A percentile compares a stretch with the other conserved stretches of the same genome.
Conservation (phyloP, 78 protist species). For the Neovahlkampfia damariscottae region DNA sequence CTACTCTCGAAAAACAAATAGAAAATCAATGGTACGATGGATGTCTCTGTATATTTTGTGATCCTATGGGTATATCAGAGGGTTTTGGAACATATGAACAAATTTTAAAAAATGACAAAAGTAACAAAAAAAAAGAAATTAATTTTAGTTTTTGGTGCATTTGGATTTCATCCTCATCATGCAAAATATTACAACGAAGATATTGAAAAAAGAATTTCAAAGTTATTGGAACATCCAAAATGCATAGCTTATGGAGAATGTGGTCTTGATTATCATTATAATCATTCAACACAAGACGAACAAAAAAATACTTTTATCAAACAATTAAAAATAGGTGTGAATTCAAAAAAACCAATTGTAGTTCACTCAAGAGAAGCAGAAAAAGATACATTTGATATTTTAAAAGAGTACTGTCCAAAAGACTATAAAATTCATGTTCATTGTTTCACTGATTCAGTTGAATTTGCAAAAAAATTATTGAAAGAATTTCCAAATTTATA, state of each 20-base stretch:
- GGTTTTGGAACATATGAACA: no score
- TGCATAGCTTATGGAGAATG: constrained; percentile 71
- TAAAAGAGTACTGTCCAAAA: constrained; percentile 33
- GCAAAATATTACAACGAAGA: constrained; percentile 2
- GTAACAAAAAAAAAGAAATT: no score
- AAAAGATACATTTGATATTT: constrained; percentile 41
- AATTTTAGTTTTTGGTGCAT: constrained; percentile 8
- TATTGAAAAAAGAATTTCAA: background rate
- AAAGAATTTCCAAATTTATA: background rate
- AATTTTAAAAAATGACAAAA: no score
- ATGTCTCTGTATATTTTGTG: no score
- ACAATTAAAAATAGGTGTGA: constrained; percentile 40
- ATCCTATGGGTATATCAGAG: no score
- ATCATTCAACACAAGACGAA: background rate
- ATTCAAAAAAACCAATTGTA: constrained; percentile 39
- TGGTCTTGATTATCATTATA: constrained; percentile 29
- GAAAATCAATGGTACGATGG: no score
- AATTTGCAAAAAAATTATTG: background rate
- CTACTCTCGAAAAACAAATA: no score
- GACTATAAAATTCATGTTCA: constrained; percentile 2
- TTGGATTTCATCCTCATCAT: constrained; percentile 18
- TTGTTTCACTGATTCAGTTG: constrained; percentile 6
- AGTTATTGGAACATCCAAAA: no score
- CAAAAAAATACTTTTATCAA: constrained; percentile 30
- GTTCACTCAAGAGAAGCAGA: constrained; percentile 68